Evolutionary conservation across 306 rosid species (phyloP).

Genomic region (Neltuma alba): DNA sequence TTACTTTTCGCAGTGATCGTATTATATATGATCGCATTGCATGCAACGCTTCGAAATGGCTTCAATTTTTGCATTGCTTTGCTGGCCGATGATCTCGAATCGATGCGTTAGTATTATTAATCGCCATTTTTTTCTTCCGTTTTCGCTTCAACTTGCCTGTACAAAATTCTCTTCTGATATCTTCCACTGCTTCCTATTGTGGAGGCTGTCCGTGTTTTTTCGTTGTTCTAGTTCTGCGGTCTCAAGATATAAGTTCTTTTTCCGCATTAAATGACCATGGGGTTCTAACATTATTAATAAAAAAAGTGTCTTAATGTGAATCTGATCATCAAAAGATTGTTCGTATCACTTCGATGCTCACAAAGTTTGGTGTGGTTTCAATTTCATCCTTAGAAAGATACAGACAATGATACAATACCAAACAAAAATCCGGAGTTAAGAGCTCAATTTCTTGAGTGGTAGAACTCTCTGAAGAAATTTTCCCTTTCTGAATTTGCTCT

Average conservation of each 20-base stretch:
- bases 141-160: not conserved
- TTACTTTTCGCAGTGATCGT: not conserved
- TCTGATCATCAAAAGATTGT: not conserved
- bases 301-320: not conserved
- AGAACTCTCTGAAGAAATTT: not conserved
- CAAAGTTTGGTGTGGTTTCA: not conserved
- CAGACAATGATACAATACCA: not conserved
- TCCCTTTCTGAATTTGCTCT: not conserved
- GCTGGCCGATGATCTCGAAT: not conserved
- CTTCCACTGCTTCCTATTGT: not conserved
- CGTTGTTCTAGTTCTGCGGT: not conserved
- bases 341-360: not conserved
- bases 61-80: not conserved
- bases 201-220: not conserved
- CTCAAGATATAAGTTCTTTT: not conserved
- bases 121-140: not conserved
- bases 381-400: not conserved
- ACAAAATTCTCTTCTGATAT: not conserved
- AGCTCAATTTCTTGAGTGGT: not conserved
- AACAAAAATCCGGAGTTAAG: not conserved
- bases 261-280: not conserved
- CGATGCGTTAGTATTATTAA: not conserved
- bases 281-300: not conserved
- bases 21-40: not conserved
- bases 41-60: not conserved